Conservation (phyloP, 2,329 filamentous ascomycete genomes). For the Penicillium sp. region DNA sequence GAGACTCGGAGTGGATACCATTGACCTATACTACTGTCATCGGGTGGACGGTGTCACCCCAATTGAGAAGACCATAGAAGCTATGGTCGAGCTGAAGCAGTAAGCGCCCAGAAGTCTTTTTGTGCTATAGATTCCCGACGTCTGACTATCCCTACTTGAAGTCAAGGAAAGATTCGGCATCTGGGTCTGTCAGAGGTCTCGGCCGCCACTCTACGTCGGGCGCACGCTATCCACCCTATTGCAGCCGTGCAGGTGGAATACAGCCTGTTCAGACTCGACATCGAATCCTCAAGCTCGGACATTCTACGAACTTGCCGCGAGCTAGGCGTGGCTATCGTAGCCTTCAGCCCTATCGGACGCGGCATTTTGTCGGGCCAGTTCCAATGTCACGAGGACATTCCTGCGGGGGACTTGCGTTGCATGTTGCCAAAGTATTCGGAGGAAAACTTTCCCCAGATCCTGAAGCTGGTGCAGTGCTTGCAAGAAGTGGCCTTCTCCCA, state of each 20-base stretch:
- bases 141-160: conserved; percentile 4
- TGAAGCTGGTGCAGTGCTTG: conserved; percentile 55
- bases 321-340: conserved; percentile 59
- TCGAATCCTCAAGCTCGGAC: conserved; percentile 49
- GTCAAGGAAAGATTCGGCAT: conserved; percentile 52
- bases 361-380: conserved; percentile 59
- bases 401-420: conserved; percentile 50
- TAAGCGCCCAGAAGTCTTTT: conserved; percentile 7
- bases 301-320: conserved; percentile 59
- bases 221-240: conserved; percentile 51
- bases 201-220: conserved; percentile 51
- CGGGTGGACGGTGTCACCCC: conserved; percentile 47
- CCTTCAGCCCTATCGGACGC: conserved; percentile 62
- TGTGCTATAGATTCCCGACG: background rate
- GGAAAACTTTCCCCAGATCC: conserved; percentile 58
- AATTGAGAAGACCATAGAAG: conserved; percentile 48
- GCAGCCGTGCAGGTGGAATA: conserved; percentile 56
- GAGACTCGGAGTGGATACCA: conserved; percentile 39
- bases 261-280: conserved; percentile 51
- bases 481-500: conserved; percentile 56
- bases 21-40: conserved; percentile 51
- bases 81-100: conserved; percentile 49
- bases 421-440: conserved; percentile 51
- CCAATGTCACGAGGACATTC: conserved; percentile 51
- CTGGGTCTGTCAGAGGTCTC: conserved; percentile 53